A percentile compares a stretch with the other conserved stretches of the same genome.
phyloP scores from a whole-genome alignment of 2,329 filamentous ascomycete species.

The Zasmidium cellare region DNA sequence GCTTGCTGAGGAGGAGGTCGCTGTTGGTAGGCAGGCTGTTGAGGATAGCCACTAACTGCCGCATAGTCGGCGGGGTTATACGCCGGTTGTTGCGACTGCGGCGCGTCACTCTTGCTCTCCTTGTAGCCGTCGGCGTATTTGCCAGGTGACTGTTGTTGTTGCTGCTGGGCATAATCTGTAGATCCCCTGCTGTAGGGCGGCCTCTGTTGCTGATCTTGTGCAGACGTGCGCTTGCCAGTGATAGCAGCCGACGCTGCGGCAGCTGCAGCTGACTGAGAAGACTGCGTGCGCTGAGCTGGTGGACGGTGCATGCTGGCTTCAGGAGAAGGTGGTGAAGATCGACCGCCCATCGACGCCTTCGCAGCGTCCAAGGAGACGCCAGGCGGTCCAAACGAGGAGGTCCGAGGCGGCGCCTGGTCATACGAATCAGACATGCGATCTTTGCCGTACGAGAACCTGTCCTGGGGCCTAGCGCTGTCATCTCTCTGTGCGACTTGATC shows the following conservation, averaged over 20 bases:
- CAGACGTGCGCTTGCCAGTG: constrained; percentile 44
- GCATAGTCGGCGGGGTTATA: constrained; percentile 81
- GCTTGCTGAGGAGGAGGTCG: constrained; percentile 48
- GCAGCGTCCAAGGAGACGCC: constrained; percentile 50
- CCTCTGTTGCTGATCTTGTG: constrained; percentile 40
- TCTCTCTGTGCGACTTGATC: constrained; percentile 36
- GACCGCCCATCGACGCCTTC: constrained; percentile 44
- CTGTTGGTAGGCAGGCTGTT: constrained; percentile 41
- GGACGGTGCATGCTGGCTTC: constrained; percentile 51
- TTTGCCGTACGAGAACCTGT: constrained; percentile 47
- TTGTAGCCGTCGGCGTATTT: constrained; percentile 37
- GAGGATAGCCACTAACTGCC: constrained; percentile 34
- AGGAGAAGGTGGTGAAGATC: constrained; percentile 39
- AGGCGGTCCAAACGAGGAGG: constrained; percentile 41
- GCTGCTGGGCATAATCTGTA: constrained; percentile 37
- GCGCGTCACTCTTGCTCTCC: constrained; percentile 28
- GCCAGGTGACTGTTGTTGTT: constrained; percentile 21
- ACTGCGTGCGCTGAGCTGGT: constrained; percentile 50
- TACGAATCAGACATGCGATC: constrained; percentile 40
- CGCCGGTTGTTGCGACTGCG: constrained; percentile 48
- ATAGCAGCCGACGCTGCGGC: constrained; percentile 45
- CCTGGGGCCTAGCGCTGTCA: constrained; percentile 19
- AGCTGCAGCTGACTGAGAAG: constrained; percentile 48
- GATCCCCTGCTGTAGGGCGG: constrained; percentile 45
- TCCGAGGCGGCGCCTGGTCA: constrained; percentile 38